A percentile compares a stretch with the other conserved stretches of the same genome.
phyloP scores from a whole-genome alignment of 495 filamentous ascomycete species.

The Lasiosphaeria ovina region DNA sequence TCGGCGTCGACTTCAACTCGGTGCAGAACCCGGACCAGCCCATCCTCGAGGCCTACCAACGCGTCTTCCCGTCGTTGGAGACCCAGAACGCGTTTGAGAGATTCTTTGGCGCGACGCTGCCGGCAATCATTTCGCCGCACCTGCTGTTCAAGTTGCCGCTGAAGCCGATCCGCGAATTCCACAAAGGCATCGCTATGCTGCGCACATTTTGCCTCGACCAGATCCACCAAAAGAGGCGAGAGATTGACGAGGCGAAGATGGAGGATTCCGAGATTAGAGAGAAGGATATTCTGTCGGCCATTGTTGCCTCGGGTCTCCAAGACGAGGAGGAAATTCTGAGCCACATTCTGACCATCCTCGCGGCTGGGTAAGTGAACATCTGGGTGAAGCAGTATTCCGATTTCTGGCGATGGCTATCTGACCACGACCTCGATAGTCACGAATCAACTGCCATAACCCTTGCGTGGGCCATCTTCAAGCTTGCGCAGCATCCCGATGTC shows the following conservation, averaged over 20 bases:
- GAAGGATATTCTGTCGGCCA: constrained; percentile 3
- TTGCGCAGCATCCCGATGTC: not conserved
- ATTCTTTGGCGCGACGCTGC: constrained; percentile 3
- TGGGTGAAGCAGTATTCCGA: not conserved
- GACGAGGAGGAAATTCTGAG: constrained; percentile 3
- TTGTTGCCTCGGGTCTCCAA: constrained; percentile 5
- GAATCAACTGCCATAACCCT: constrained; percentile 6
- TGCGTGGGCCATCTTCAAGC: constrained; percentile 1
- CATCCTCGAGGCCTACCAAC: constrained; percentile 4
- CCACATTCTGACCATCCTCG: constrained; percentile 6
- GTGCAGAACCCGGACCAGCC: constrained; percentile 5
- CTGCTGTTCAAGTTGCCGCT: constrained; percentile 4
- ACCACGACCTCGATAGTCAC: not conserved
- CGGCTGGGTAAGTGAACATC: constrained; percentile 1
- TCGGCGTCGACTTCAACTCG: constrained; percentile 3
- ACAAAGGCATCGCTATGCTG: constrained; percentile 1
- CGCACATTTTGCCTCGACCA: not conserved
- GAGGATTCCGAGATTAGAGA: constrained; percentile 7
- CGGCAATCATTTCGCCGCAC: constrained; percentile 1
- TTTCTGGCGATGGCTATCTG: not conserved
- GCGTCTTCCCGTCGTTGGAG: not conserved
- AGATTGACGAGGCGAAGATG: constrained; percentile 7
- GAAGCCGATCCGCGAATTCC: constrained; percentile 6
- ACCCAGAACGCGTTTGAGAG: not conserved
- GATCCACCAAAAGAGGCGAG: not conserved